Evolutionary conservation across 257 asterid species (phyloP), one percentile per base, ranked within the genome.

Genomic region (Scutellaria galericulata): DNA sequence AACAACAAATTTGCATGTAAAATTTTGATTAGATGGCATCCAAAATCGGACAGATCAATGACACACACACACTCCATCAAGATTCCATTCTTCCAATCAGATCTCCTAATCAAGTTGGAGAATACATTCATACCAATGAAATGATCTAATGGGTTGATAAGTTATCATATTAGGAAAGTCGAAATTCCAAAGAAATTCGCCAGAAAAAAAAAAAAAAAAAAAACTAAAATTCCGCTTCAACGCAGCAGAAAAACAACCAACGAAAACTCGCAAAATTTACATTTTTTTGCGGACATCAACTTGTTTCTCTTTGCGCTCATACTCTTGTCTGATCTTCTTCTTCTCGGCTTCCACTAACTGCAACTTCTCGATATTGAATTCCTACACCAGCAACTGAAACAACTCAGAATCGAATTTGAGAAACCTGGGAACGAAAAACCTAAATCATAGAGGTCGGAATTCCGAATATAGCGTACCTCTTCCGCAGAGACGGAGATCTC

Each of bases 291-390:
- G 89, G 66, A 93, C 83, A 75, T 91, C 80, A 71, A 93, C 96
- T 89, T 93, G 98, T 71, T 93, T 91, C 79, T 91, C 89, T 79
- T 93, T 93, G 72, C 96, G 94, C 78, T 91, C 98, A 44, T 86
- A 93, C 82, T 93, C 98, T 62, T 86, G 96, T 59, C 88, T 87
- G 88, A 93, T 93, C 92, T 93, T 93, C 78, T 89, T 91, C 96
- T 93, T 93, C 90, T 93, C 98, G 9, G 96, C 97, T 80, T 93
- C 98, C 70, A 93, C 96, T 79, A 93, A 75, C 66, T 93, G 97
- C 85, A 93, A 81, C 85, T 93, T 93, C 90, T 93, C 98, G 74
- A 93, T 93, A 79, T 93, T 93, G 96, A 93, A 91, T 84, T 93
- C 98, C 98, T 93, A 65, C 60, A 74, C 18, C 42, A 68, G 61